phyloP scores from a whole-genome alignment of 305 asterid genomes.

The Fraxinus angustifolia region DNA sequence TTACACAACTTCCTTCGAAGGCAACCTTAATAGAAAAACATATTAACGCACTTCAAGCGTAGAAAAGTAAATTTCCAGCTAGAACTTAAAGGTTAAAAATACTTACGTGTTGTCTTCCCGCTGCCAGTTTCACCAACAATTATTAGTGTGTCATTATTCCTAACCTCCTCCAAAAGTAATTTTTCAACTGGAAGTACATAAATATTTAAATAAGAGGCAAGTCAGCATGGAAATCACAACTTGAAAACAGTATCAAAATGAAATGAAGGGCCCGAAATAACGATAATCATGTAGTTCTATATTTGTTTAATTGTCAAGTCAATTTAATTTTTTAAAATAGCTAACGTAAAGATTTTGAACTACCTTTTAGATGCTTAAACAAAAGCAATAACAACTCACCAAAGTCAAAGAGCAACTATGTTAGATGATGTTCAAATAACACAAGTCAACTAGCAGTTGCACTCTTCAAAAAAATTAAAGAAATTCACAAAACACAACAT shows the following conservation, averaged over 20 bases:
- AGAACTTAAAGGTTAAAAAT: neutral
- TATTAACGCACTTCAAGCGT: neutral
- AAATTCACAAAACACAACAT: neutral
- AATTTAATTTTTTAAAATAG: neutral
- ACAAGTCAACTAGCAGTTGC: neutral
- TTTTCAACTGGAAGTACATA: constrained; percentile 51
- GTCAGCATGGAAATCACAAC: constrained; percentile 4
- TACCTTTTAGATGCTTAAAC: neutral
- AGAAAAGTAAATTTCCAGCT: neutral
- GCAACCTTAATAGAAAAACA: constrained; percentile 1
- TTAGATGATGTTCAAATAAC: neutral
- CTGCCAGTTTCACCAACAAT: constrained; percentile 98
- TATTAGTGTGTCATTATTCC: constrained; percentile 62
- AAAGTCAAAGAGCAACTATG: neutral
- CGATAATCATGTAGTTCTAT: neutral
- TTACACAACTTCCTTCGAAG: neutral
- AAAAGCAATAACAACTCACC: neutral
- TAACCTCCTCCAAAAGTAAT: constrained; percentile 79
- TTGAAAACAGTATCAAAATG: neutral
- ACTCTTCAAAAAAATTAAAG: neutral
- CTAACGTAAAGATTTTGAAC: neutral
- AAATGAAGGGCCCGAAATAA: neutral
- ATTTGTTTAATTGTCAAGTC: neutral
- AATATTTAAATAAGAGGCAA: constrained; percentile 14
- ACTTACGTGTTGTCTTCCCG: constrained; percentile 98